Conservation (phyloP, 306 rosid genomes). For the Gleditsia sinensis region DNA sequence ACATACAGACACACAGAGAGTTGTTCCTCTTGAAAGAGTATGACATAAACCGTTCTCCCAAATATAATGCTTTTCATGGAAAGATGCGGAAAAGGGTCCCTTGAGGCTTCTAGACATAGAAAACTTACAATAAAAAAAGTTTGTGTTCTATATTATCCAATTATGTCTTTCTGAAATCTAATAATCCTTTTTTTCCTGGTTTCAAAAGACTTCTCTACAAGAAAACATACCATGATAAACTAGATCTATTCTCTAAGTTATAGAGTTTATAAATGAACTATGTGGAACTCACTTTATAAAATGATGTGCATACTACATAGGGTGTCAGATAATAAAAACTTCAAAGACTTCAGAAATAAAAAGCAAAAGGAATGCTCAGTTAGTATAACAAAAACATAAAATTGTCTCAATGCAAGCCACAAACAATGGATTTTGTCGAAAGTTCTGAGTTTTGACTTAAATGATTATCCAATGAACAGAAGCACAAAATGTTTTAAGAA, state of each 20-base stretch:
- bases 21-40: background rate
- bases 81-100: background rate
- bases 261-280: background rate
- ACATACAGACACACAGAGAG: background rate
- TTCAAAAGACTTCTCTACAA: background rate
- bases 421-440: background rate
- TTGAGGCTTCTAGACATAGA: background rate
- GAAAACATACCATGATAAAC: background rate
- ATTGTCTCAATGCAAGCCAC: background rate
- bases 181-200: background rate
- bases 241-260: background rate
- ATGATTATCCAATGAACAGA: constrained; percentile 22
- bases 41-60: background rate
- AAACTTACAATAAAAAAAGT: background rate
- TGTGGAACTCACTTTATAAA: background rate
- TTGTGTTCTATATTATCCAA: background rate
- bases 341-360: constrained; percentile 18
- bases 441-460: background rate
- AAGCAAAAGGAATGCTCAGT: background rate
- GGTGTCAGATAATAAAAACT: background rate
- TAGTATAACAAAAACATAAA: constrained; percentile 6
- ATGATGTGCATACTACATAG: background rate
- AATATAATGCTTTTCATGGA: background rate
- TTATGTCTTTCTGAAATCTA: background rate
- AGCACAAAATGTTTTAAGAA: constrained; percentile 13